Base-by-base conservation (phyloP, 2,329 filamentous ascomycete genomes). In the Neocucurbitaria cava region DNA sequence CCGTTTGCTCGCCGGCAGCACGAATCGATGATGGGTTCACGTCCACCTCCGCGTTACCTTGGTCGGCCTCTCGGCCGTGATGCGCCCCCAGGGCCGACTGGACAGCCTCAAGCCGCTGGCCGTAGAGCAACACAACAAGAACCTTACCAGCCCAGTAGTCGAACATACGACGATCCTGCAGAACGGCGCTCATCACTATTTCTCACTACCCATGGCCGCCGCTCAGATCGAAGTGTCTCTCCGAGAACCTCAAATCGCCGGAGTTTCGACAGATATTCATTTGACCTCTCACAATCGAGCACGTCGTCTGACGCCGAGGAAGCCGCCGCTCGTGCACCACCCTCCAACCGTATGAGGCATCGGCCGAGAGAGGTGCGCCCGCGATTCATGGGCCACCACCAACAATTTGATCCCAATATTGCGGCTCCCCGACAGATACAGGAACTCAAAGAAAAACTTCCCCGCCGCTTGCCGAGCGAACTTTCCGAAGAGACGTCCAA, bases 231-330 rank as follows among this genome's bases (percentile, higher is more conserved):
- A 15, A 70, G 63, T 42, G 53, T 59, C 6, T 71, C 69, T 44
- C 70, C 68, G 5, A 64, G 68, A 31, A 68, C 64, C 17, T 68
- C 70, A n/a, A 61, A 64, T 41, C 69, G 72, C 36, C 68, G 72
- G n/a, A 70, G 54, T 56, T 74, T 62, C 39, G 69, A 72, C 24
- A 59, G 64, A 18, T 75, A 72, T 36, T 63, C 67, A 6, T 59
- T 58, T 15, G 71, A 74, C 58, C 46, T 68, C 10, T 54, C 57
- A 18, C 54, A 50, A 8, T 60, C 64, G 10, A 66, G 56, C 54
- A 64, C 50, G 24, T 65, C 62, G 23, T 59, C 68, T 28, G 70
- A 70, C 30, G 56, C 61, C 42, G 65, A 69, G 46, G 68, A 71
- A 39, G 55, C 62, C 36, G 59, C 67, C 20, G 59, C 59, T 46